Conservation (phyloP, 1,139 yeast species). For the Yamadazyma diddensiae region DNA sequence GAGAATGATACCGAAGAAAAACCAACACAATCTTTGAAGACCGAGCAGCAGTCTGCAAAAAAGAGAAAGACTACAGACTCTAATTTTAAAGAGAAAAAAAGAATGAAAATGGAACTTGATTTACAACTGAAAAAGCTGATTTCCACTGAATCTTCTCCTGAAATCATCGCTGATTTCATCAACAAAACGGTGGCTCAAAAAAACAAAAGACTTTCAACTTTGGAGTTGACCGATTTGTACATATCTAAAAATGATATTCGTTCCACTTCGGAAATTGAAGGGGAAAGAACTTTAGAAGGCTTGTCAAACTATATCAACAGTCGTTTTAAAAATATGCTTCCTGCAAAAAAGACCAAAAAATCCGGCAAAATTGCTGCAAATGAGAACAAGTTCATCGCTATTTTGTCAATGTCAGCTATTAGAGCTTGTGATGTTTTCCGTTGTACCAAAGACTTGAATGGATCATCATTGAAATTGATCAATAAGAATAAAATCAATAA, state of each 20-base stretch:
- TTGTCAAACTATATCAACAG: conserved; percentile 41
- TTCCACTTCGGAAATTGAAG: conserved; percentile 48
- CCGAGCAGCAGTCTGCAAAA: conserved; percentile 12
- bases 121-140: conserved; percentile 48
- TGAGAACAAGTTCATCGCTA: conserved; percentile 43
- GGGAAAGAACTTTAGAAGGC: conserved; percentile 47
- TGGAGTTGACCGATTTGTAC: conserved; percentile 61
- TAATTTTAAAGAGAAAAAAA: conserved; percentile 51
- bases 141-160: conserved; percentile 47
- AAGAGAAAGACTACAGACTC: conserved; percentile 30
- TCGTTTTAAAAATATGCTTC: conserved; percentile 45
- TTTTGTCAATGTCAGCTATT: conserved; percentile 66
- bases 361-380: conserved; percentile 20
- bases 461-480: conserved; percentile 62
- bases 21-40: conserved; percentile 12
- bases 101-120: conserved; percentile 57
- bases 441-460: conserved; percentile 51
- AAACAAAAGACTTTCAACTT: conserved; percentile 55
- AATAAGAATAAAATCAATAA: conserved; percentile 62
- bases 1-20: conserved; percentile 13
- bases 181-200: conserved; percentile 49
- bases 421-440: conserved; percentile 73
- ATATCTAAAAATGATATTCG: conserved; percentile 48
- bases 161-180: conserved; percentile 57
- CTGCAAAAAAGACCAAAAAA: conserved; percentile 25